A percentile compares a stretch with the other conserved stretches of the same genome.
Conservation (phyloP, 192 early-diverging fungal genomes). For the Backusella luteola region DNA sequence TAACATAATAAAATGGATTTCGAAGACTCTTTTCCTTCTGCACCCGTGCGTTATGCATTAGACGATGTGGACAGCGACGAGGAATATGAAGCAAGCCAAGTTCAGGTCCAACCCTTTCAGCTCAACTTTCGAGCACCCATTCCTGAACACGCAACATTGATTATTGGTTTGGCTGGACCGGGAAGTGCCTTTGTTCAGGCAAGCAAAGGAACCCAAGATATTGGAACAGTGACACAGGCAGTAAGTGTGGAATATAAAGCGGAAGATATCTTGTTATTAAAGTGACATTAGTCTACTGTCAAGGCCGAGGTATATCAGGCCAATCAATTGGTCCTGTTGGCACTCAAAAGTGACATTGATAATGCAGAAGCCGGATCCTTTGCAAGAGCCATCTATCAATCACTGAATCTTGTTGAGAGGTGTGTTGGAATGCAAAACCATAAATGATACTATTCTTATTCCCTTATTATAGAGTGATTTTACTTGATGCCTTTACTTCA, state of each 20-base stretch:
- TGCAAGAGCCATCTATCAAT: not conserved
- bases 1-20: constrained; percentile 20
- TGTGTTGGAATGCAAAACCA: not conserved
- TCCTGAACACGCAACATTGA: not conserved
- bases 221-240: not conserved
- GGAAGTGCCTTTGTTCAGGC: constrained; percentile 17
- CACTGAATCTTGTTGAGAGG: not conserved
- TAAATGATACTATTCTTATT: not conserved
- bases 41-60: constrained; percentile 31
- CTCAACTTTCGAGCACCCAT: not conserved
- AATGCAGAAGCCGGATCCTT: not conserved
- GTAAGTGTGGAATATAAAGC: not conserved
- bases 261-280: too few relatives aligned
- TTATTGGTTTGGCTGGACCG: constrained; percentile 21
- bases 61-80: constrained; percentile 26
- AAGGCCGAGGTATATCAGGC: not conserved
- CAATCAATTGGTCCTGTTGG: not conserved
- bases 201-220: not conserved
- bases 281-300: not conserved
- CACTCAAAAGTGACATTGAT: not conserved
- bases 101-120: not conserved
- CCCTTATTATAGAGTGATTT: constrained; percentile 22
- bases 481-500: constrained; percentile 28
- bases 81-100: not conserved
- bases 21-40: constrained; percentile 25